Base-by-base conservation (phyloP, 2,329 filamentous ascomycete genomes). In the Fusarium musae region DNA sequence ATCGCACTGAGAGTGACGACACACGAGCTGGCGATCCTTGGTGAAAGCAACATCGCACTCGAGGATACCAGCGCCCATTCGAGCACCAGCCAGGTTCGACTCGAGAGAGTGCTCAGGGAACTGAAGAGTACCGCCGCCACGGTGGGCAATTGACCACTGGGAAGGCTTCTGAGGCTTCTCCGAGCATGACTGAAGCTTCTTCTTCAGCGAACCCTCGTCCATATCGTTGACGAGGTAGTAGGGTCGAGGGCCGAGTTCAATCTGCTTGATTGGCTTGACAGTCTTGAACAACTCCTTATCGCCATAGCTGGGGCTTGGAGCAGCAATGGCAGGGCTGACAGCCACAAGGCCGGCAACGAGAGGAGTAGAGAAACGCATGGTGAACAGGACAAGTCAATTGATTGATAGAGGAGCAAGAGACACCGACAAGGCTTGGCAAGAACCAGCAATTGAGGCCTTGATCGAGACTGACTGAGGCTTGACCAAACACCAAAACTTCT, bases 31-130 rank as follows among this genome's bases (percentile, higher is more conserved):
- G 36, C 85, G 85, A 80, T 93, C 91, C 72, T 84, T 86, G 66
- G 91, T 92, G 82, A 93, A 92, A 40, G 88, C 85, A 21, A 92
- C 90, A 78, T 93, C 91, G 80, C 91, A 93, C 81, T 93, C 91
- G 58, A 91, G 85, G 47, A 92, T 85, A 46, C 90, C 91, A 9
- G 90, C 88, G 36, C 91, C 91, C 90, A 92, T 92, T 26, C 90
- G 85, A n/a, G 88, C 86, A 44, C 90, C 91, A 1, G 91, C 90
- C 58, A 89, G 80, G 76, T 88, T 85, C 9, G 88, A 88, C 80
- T 92, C 85, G 50, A 83, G 79, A 37, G 88, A 89, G 81, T 92
- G 88, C 82, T 93, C 91, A 23, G 91, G 91, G 63, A 92, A 88
- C 77, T 90, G 86, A 37, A 93, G 83, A 12, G 89, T 87, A 7